Evolutionary conservation across 306 rosid species (phyloP).

Genomic region (Castanopsis chinensis): DNA sequence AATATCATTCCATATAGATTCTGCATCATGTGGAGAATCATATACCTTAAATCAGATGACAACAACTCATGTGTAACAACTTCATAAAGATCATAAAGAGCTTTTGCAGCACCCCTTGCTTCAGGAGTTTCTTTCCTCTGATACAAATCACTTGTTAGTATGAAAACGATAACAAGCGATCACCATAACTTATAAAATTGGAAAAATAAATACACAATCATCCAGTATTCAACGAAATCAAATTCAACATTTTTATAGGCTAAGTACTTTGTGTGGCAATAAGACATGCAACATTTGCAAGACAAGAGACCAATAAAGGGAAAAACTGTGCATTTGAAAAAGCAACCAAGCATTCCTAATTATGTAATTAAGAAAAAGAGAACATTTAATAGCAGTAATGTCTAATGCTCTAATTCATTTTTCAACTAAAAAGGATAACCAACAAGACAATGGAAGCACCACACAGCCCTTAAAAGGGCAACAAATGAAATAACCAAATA

Average conservation of each 20-base stretch:
- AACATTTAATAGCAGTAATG: not conserved
- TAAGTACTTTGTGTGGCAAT: not conserved
- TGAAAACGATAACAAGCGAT: constrained; percentile 3
- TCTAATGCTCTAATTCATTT: not conserved
- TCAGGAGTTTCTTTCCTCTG: constrained; percentile 73
- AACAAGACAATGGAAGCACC: not conserved
- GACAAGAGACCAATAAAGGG: not conserved
- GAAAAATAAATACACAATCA: not conserved
- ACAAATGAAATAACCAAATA: not conserved
- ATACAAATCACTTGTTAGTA: constrained; percentile 21
- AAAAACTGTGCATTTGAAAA: not conserved
- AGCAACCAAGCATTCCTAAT: not conserved
- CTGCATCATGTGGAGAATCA: constrained; percentile 20
- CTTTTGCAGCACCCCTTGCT: constrained; percentile 83
- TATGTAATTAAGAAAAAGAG: not conserved
- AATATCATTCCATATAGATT: not conserved
- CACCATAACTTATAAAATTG: not conserved
- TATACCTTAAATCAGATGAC: constrained; percentile 76
- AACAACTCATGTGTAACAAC: constrained; percentile 81
- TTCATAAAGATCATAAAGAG: constrained; percentile 68
- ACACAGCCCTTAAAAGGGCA: not conserved
- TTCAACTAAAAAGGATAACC: not conserved
- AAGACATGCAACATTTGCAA: not conserved
- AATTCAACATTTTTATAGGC: not conserved
- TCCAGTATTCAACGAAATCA: not conserved